Evolutionary conservation across 306 rosid genomes (phyloP), one percentile per base, ranked within the genome.

Genomic region (Cucumis melo): DNA sequence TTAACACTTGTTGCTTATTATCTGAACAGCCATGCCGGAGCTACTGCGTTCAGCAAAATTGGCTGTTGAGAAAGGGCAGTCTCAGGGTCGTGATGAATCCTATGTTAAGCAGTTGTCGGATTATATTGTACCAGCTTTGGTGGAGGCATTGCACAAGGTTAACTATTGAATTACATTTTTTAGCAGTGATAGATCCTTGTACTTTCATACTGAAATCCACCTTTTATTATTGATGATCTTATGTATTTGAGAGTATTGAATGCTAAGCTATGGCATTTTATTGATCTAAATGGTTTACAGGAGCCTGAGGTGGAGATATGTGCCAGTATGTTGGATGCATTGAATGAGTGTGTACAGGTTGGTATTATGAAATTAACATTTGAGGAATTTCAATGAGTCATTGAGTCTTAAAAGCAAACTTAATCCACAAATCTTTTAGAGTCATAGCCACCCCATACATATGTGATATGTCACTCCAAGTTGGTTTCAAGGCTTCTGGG

Each of bases 301-400:
- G 98, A 93, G 77, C 97, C 97, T 72, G 98, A 91, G 78, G 90
- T 97, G 10, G 98, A 93, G 86, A 93, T 93, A 42, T 91, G 97
- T 73, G 98, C 96, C 62, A 93, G 87, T 78, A 93, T 93, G 87
- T 81, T 93, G 89, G 96, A 93, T 59, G 90, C 98, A 29, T 76
- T 93, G 80, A 91, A 93, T 60, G 98, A 93, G 81, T 90, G 96
- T 82, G 39, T 93, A 80, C 96, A 93, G 98, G 98, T 93, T 27
- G 0, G 88, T 80, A 63, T 41, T 34, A 59, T 73, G 44, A 50
- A 66, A 38, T 17, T 65, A 19, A 16, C 20, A 66, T 20, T 10
- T n/a, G 10, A 1, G 19, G 53, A 34, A 21, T 10, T 42, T n/a
- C 55, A 46, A 44, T 5, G 58, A 46, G 57, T 62, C 68, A 15